Base-by-base conservation (phyloP, 129 eudicot species). In the Silybum marianum region DNA sequence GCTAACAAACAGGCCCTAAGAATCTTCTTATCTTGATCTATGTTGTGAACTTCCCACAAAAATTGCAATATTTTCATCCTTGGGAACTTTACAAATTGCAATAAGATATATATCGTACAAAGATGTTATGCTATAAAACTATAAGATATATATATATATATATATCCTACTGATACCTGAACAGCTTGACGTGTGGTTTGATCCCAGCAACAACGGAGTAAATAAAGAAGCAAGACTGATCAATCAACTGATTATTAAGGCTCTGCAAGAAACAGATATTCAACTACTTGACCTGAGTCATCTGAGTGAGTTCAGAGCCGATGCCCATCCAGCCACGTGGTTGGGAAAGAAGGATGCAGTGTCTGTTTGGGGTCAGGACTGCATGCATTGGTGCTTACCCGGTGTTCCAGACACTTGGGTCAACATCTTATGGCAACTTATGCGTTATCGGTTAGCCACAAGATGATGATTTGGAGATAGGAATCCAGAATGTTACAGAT, bases 341-440 rank as follows among this genome's bases (percentile, higher is more conserved):
- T 69, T 95, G 25, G 99, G 99, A 51, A 90, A 92, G 79, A 90
- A 92, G 84, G 99, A 92, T 76, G 99, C 97, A 9, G 99, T 95
- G 81, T 87, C 97, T 0, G 88, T 92, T 21, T 95, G 98, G 99
- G 98, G 99, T 46, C 92, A 95, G 87, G 99, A 95, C 76, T 95
- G 99, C 91, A 92, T 95, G 99, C 99, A 95, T 73, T 95, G 99
- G 99, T 95, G 97, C 87, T 89, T 95, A 62, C 99, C 99, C 0
- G 99, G 99, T 30, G 93, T 95, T 51, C 99, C 99, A 0, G 99
- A 95, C 84, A 95, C 98, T 38, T 92, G 99, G 98, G 92, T 88
- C 51, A 90, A 95, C 83, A 83, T 92, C 3, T 80, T 92, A 66
- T 73, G 93, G 40, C 98, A 88, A 82, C 85, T 87, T 69, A 88